Percentiles rank a stretch among this genome's conserved stretches.
These are phyloP conservation scores for Metschnikowia proteae DNA, from an alignment of 805 yeast species.

Conservation along the genomic window DNA sequence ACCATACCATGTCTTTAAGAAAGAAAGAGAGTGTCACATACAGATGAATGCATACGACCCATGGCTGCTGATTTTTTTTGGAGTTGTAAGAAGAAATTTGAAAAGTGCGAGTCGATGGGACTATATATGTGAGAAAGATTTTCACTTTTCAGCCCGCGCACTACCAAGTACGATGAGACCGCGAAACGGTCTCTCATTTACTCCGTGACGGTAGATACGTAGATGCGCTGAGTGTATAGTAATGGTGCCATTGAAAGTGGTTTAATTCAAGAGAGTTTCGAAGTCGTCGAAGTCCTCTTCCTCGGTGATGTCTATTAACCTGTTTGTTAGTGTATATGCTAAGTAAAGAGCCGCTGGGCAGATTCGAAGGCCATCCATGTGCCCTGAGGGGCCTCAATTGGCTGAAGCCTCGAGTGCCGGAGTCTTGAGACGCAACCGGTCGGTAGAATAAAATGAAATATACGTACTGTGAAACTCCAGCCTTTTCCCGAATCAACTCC, in stretches of 20 bases:
- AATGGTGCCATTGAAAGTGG: not conserved
- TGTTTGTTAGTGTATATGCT: slow-evolving; percentile 23
- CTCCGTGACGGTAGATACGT: slow-evolving; percentile 3
- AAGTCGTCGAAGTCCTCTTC: slow-evolving; percentile 68
- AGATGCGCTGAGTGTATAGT: not conserved
- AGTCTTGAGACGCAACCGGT: too few species aligned
- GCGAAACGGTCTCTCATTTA: slow-evolving; percentile 4
- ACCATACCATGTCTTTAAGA: slow-evolving; percentile 19
- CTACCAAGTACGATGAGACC: not conserved
- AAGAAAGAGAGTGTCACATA: slow-evolving; percentile 48
- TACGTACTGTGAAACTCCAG: slow-evolving; percentile 65
- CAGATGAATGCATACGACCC: slow-evolving; percentile 99
- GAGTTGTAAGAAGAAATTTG: slow-evolving; percentile 8
- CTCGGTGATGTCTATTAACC: slow-evolving; percentile 59
- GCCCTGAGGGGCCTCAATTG: too few species aligned
- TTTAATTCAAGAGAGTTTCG: slow-evolving; percentile 28
- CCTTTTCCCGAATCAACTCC: slow-evolving; percentile 70
- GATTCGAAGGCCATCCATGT: too few species aligned
- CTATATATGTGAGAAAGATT: slow-evolving; percentile 20
- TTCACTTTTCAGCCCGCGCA: slow-evolving; percentile 13
- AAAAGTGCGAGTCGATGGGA: slow-evolving; percentile 3
- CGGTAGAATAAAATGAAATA: not conserved
- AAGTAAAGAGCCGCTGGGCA: not conserved
- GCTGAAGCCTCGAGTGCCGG: too few species aligned
- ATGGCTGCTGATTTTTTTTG: slow-evolving; percentile 58